Conservation (phyloP, 441 rosid species). For the Melastoma candidum region DNA sequence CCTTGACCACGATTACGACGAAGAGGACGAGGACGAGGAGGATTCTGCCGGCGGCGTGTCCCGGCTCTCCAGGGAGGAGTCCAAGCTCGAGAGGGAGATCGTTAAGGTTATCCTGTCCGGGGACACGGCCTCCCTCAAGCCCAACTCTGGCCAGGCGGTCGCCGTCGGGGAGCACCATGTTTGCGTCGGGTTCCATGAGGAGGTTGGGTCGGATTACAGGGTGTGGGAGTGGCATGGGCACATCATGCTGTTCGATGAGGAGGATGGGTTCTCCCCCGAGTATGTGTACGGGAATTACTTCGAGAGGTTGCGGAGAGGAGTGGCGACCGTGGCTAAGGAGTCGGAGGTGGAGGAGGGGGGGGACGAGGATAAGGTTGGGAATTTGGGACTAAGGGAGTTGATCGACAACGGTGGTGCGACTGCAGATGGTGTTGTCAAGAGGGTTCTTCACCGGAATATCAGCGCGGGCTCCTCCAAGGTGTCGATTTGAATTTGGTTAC, state of each 20-base stretch:
- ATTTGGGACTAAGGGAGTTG: constrained; percentile 67
- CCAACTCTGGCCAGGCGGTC: constrained; percentile 82
- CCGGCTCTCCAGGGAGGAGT: constrained; percentile 63
- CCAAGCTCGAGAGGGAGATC: constrained; percentile 70
- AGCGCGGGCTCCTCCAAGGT: constrained; percentile 31
- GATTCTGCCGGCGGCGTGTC: constrained; percentile 14
- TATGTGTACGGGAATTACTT: constrained; percentile 94
- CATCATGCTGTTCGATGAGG: constrained; percentile 84
- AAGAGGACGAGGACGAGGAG: background rate
- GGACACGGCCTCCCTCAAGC: constrained; percentile 47
- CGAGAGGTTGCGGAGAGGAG: constrained; percentile 47
- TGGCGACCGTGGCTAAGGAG: constrained; percentile 21
- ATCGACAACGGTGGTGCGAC: constrained; percentile 42
- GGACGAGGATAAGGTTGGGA: constrained; percentile 34
- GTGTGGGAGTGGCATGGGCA: constrained; percentile 99
- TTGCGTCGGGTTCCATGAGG: constrained; percentile 70
- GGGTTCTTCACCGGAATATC: constrained; percentile 74
- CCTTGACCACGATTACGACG: constrained; percentile 29
- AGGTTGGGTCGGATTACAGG: constrained; percentile 64
- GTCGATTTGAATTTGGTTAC: too few species aligned
- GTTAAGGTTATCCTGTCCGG: constrained; percentile 62
- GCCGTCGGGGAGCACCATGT: constrained; percentile 72
- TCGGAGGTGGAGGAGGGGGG: constrained; percentile 17
- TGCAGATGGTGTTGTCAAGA: constrained; percentile 48
- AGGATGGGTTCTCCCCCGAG: constrained; percentile 73